phyloP scores from a whole-genome alignment of 108 stramenopile genomes.

The Nitzschia putrida region DNA sequence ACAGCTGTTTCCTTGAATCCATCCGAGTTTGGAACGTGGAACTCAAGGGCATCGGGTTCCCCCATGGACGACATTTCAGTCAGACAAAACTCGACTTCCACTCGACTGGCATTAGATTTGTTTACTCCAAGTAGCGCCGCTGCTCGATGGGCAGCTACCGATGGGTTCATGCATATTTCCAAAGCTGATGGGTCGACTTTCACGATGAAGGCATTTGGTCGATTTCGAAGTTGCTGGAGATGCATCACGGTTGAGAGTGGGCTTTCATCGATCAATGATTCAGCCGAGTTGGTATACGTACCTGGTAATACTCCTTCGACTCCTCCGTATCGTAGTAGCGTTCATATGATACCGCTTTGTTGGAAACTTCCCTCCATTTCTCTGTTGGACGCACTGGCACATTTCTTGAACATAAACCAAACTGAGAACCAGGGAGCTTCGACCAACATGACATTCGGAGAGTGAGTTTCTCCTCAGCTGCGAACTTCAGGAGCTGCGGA shows the following conservation, averaged over 20 bases:
- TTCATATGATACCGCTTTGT: slow-evolving; percentile 25
- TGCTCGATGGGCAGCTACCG: slow-evolving; percentile 67
- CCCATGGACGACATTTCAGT: slow-evolving; percentile 42
- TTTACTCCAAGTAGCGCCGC: slow-evolving; percentile 40
- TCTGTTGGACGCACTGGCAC: slow-evolving; percentile 44
- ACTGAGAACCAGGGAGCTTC: slow-evolving; percentile 25
- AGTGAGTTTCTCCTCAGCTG: slow-evolving; percentile 46
- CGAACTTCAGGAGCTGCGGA: slow-evolving; percentile 47
- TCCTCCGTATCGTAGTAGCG: slow-evolving; percentile 44
- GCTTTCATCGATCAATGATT: not conserved
- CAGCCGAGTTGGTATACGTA: slow-evolving; percentile 9
- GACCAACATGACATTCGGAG: slow-evolving; percentile 42
- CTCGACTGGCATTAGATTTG: slow-evolving; percentile 25
- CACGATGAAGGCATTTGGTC: slow-evolving; percentile 56
- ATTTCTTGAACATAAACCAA: slow-evolving; percentile 37
- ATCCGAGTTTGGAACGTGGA: slow-evolving; percentile 57
- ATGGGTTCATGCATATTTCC: slow-evolving; percentile 47
- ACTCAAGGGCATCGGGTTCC: slow-evolving; percentile 56
- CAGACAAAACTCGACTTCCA: slow-evolving; percentile 48
- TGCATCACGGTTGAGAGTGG: not conserved
- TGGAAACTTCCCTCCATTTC: slow-evolving; percentile 31
- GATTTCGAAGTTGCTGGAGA: slow-evolving; percentile 28
- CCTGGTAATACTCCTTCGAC: slow-evolving; percentile 51
- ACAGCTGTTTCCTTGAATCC: slow-evolving; percentile 37
- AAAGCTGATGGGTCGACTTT: slow-evolving; percentile 38